Evolutionary conservation across 225 moss, liverwort and hornwort species (phyloP), one percentile per base, ranked within the genome.

Genomic region (Pleurozium schreberi): DNA sequence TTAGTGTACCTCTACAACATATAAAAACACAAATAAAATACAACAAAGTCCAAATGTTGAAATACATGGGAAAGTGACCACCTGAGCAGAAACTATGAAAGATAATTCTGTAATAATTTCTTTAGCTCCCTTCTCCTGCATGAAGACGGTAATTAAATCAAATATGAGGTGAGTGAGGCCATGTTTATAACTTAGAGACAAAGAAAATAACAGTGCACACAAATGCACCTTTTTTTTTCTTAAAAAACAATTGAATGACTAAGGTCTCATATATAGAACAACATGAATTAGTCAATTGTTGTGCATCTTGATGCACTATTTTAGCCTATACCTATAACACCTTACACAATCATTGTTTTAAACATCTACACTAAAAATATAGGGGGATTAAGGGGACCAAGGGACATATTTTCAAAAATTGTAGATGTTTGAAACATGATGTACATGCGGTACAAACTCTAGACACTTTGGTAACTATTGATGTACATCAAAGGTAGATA

Each of bases 81-180:
- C 98, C 97, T 97, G 97, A 90, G 96, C 85, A 47, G 93, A 93
- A 57, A 96, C 97, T 85, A 97, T 92, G n/a, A 88, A 94, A 19
- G 95, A 95, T 19, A 99, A 91, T 89, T 99, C 96, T 45, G 89
- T 75, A 47, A 98, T 93, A 53, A 97, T 68, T 69, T 91, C 93
- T n/a, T 94, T 93, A 36, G 93, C 95, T 73, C 85, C 93, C 93
- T 90, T 90, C 42, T 96, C 98, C 97, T 99, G 74, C 69, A 93
- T 11, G 13, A 58, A 86, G 17, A 88, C 21, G n/a, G n/a, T n/a
- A n/a, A n/a, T n/a, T n/a, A n/a, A 68, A 87, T 71, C 49, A 61
- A 20, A n/a, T 28, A n/a, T 61, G 22, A 53, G 9, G 52, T 27
- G 5, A 58, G 2, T 26, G 14, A 57, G 14, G 9, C 11, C 7